phyloP scores from a whole-genome alignment of 805 yeast genomes.

The Starmerella potacharoeniae region DNA sequence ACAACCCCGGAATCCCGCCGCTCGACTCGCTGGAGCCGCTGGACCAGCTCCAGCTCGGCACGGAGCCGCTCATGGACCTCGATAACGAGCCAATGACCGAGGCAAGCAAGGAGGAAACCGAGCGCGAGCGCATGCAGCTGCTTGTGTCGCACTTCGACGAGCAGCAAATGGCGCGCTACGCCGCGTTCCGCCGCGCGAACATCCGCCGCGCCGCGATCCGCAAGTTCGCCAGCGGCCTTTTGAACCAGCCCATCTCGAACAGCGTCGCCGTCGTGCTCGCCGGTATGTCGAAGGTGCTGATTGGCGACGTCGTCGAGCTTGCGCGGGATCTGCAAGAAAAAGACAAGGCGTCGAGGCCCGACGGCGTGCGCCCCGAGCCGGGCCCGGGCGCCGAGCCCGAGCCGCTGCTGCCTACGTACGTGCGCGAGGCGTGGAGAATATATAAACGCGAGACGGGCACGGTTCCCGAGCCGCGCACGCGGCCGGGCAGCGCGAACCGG shows the following conservation, averaged over 20 bases:
- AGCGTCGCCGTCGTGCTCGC: slow-evolving; percentile 71
- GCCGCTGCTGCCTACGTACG: slow-evolving; percentile 73
- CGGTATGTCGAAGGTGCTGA: slow-evolving; percentile 76
- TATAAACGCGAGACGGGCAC: slow-evolving; percentile 57
- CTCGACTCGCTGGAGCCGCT: slow-evolving; percentile 4
- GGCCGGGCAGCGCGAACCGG: slow-evolving; percentile 53
- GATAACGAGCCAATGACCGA: background rate
- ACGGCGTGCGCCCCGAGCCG: background rate
- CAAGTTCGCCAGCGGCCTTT: slow-evolving; percentile 63
- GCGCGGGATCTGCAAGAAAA: slow-evolving; percentile 61
- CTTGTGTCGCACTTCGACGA: slow-evolving; percentile 62
- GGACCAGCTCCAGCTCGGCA: slow-evolving; percentile 1
- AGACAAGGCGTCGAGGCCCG: slow-evolving; percentile 17
- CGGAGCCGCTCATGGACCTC: background rate
- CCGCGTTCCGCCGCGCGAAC: slow-evolving; percentile 71
- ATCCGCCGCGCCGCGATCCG: slow-evolving; percentile 64
- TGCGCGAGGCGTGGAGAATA: slow-evolving; percentile 79
- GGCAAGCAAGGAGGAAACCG: slow-evolving; percentile 21
- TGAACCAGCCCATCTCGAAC: slow-evolving; percentile 70
- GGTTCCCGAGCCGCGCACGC: slow-evolving; percentile 53
- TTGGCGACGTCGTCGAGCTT: slow-evolving; percentile 80
- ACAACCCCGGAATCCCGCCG: background rate
- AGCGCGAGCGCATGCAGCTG: slow-evolving; percentile 33
- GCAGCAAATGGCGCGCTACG: slow-evolving; percentile 81
- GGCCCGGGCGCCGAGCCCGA: slow-evolving; percentile 24